Conservation (phyloP, 2,329 filamentous ascomycete species). For the Sporothrix brasiliensis region DNA sequence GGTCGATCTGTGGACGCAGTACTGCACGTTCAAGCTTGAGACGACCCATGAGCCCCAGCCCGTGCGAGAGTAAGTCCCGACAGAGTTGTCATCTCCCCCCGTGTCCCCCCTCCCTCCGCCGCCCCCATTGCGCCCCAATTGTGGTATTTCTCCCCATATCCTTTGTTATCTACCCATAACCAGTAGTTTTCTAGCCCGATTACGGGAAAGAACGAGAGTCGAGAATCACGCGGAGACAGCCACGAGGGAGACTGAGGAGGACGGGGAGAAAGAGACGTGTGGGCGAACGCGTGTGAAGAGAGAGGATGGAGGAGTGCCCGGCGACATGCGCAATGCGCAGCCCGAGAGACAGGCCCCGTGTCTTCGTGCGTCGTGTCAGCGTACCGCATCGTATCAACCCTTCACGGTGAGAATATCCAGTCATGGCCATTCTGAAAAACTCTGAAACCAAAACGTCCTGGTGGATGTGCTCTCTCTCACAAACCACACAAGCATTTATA, state of each 20-base stretch:
- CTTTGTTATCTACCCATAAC: slow-evolving; percentile 63
- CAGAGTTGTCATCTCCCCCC: not conserved
- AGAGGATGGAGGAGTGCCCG: slow-evolving; percentile 1
- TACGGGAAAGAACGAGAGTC: not conserved
- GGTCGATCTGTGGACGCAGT: slow-evolving; percentile 95
- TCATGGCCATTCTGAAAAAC: slow-evolving; percentile 49
- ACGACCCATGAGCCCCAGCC: slow-evolving; percentile 92
- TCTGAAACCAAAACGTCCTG: slow-evolving; percentile 45
- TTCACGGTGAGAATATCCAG: slow-evolving; percentile 70
- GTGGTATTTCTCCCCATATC: not conserved
- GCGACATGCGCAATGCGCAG: slow-evolving; percentile 2
- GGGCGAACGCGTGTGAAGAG: slow-evolving; percentile 5
- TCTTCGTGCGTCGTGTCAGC: slow-evolving; percentile 9
- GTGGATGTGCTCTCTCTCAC: slow-evolving; percentile 65
- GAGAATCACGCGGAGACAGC: not conserved
- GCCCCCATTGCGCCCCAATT: not conserved
- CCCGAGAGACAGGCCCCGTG: slow-evolving; percentile 14
- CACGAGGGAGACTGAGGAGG: slow-evolving; percentile 35
- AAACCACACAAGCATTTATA: slow-evolving; percentile 41
- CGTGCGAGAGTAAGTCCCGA: slow-evolving; percentile 97
- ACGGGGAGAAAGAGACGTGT: not conserved
- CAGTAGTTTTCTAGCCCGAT: slow-evolving; percentile 38
- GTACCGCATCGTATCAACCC: slow-evolving; percentile 26
- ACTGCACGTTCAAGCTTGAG: slow-evolving; percentile 97
- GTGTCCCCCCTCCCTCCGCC: not conserved